Percentiles rank a stretch among this genome's conserved stretches.
Evolutionary conservation across 768 basidiomycete species (phyloP).

Genomic region (Lactarius sp.): DNA sequence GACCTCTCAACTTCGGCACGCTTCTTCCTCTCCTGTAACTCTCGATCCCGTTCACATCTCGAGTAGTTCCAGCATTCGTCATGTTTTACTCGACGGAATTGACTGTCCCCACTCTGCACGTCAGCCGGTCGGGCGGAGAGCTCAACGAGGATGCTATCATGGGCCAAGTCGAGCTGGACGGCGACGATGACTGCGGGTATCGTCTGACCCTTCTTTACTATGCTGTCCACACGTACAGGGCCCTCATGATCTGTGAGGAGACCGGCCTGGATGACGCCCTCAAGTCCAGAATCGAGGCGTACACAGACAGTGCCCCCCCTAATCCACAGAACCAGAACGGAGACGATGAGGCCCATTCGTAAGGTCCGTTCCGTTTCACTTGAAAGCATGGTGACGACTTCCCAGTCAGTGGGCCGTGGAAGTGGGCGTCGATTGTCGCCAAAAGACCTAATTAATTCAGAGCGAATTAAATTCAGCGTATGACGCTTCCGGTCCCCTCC

Average conservation of each 20-base stretch:
- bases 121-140: constrained; percentile 67
- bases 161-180: constrained; percentile 55
- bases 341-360: constrained; percentile 73
- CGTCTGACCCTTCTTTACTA: constrained; percentile 74
- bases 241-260: constrained; percentile 51
- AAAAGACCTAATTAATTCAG: constrained; percentile 78
- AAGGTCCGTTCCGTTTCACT: constrained; percentile 84
- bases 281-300: constrained; percentile 90
- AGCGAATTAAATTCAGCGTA: constrained; percentile 82
- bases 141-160: constrained; percentile 63
- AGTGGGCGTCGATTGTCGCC: constrained; percentile 68
- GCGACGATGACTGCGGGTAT: constrained; percentile 74
- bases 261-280: constrained; percentile 63
- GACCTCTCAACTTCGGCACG: constrained; percentile 73
- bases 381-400: constrained; percentile 91
- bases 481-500: constrained; percentile 84
- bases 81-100: constrained; percentile 52
- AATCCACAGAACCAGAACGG: constrained; percentile 60
- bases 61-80: constrained; percentile 63
- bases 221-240: constrained; percentile 33
- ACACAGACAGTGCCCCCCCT: constrained; percentile 50
- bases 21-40: constrained; percentile 77
- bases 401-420: constrained; percentile 60
- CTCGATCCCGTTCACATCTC: constrained; percentile 62
- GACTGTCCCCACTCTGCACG: constrained; percentile 55